Conservation (phyloP, 1,284 basidiomycete species). For the Puccinia horiana region DNA sequence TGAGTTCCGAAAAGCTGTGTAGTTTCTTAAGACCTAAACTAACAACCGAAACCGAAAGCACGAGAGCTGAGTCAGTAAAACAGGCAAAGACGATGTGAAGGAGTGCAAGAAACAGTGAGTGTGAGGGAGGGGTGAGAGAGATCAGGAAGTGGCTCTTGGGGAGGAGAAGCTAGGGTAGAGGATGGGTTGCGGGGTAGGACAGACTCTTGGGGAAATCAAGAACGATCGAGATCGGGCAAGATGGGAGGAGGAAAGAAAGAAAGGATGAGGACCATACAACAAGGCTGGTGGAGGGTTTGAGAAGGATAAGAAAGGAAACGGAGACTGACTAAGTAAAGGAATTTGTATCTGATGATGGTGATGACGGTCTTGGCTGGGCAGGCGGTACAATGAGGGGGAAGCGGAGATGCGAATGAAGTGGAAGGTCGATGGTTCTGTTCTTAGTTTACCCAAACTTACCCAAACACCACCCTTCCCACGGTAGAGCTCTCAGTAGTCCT, state of each 20-base stretch:
- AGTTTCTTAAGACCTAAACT: not conserved
- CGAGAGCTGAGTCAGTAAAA: conserved; percentile 1
- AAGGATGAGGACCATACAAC: not conserved
- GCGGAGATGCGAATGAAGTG: too few species aligned
- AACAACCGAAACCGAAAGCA: not conserved
- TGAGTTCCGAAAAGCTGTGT: not conserved
- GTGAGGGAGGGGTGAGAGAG: not conserved
- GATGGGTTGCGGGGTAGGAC: not conserved
- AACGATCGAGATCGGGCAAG: conserved; percentile 13
- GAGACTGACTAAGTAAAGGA: not conserved
- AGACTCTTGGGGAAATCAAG: not conserved
- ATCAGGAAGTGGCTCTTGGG: not conserved
- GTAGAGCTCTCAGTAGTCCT: too few species aligned
- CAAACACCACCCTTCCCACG: too few species aligned
- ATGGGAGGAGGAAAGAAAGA: not conserved
- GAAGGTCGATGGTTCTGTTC: too few species aligned
- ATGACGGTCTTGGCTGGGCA: not conserved
- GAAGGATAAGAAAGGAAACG: not conserved
- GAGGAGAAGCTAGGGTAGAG: not conserved
- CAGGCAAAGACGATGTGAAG: not conserved
- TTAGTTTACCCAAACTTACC: too few species aligned
- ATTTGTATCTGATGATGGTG: not conserved
- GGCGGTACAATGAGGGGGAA: not conserved
- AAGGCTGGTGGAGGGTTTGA: not conserved
- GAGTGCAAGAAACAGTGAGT: not conserved